Base-by-base conservation (phyloP, 1,139 yeast species). In the Spencermartinsiella ligniputridi region DNA sequence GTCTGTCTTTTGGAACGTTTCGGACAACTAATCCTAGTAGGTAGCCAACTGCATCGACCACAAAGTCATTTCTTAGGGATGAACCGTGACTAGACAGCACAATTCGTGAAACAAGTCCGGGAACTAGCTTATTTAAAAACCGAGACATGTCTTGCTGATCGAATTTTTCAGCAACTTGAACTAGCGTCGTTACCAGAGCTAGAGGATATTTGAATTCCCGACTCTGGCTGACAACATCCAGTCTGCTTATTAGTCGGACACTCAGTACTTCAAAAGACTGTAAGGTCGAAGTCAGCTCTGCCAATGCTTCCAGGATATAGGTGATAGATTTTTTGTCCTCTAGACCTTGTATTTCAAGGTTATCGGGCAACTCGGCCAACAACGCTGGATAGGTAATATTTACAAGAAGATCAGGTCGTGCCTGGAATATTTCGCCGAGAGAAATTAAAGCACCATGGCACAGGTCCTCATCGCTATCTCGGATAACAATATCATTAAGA, bases 361-460 rank as follows among this genome's bases (percentile, higher is more conserved):
- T 51, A 35, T 70, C 72, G 0, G 84, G 81, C 27, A 80, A 61
- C 34, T 72, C 63, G 1, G 76, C 68, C 32, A 87, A 62, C 44
- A 89, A 67, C 24, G 70, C 70, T 1, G 90, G 86, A 42, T 87
- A 69, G 1, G 86, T 71, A 4, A 75, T 70, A 27, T 79, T 83
- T 24, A 81, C 63, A 1, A 89, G 74, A 2, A 77, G 55, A 16
- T 67, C 61, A 2, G 78, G 71, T 43, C 72, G 63, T 2, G 56
- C 53, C 32, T 60, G 56, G 39, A 81, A 69, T 4, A 85, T 66
- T 2, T 64, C 64, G n/a, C 74, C 71, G 45, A 88, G 63, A 0
- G 88, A 79, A 13, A 67, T 70, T 29, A 84, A 61, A 9, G 76
- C 70, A 1, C 73, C 68, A 35, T 67, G 44, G 25, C 56, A 46